Evolutionary conservation across 2,329 filamentous ascomycete genomes (phyloP).

Genomic region (Colletotrichum tabaci): DNA sequence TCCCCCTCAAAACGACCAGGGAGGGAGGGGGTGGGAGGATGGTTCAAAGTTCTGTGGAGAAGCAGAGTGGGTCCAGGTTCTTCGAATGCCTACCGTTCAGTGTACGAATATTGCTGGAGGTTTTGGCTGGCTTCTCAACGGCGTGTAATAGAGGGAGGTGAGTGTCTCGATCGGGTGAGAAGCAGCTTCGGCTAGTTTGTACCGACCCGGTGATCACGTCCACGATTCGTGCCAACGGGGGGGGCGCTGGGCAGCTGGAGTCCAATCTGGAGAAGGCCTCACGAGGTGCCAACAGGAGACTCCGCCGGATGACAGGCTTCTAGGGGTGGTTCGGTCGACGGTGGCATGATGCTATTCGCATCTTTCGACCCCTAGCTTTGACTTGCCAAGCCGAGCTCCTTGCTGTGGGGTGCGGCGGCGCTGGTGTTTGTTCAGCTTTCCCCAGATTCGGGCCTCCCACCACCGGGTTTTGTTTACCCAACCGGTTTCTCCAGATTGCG

Average conservation of each 20-base stretch:
- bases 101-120: not conserved
- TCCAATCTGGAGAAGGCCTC: not conserved
- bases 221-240: slow-evolving; percentile 16
- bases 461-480: not conserved
- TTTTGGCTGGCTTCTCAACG: not conserved
- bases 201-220: not conserved
- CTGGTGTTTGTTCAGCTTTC: slow-evolving; percentile 7
- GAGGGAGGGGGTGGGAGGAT: not conserved
- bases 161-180: not conserved
- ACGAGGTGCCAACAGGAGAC: slow-evolving; percentile 38
- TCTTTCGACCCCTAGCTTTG: slow-evolving; percentile 2
- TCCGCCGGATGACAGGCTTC: slow-evolving; percentile 15
- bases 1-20: not conserved
- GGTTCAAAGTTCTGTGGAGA: slow-evolving; percentile 22
- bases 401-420: not conserved
- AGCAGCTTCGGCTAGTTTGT: not conserved
- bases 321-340: not conserved
- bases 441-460: slow-evolving; percentile 26
- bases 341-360: slow-evolving; percentile 26
- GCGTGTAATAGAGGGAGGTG: not conserved
- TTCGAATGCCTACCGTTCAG: too few relatives aligned
- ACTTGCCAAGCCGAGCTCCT: slow-evolving; percentile 17
- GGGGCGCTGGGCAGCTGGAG: not conserved
- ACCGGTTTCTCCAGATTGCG: slow-evolving; percentile 22
- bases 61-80: not conserved